Evolutionary conservation across 441 rosid genomes (phyloP).

Genomic region (Erodium trifolium): DNA sequence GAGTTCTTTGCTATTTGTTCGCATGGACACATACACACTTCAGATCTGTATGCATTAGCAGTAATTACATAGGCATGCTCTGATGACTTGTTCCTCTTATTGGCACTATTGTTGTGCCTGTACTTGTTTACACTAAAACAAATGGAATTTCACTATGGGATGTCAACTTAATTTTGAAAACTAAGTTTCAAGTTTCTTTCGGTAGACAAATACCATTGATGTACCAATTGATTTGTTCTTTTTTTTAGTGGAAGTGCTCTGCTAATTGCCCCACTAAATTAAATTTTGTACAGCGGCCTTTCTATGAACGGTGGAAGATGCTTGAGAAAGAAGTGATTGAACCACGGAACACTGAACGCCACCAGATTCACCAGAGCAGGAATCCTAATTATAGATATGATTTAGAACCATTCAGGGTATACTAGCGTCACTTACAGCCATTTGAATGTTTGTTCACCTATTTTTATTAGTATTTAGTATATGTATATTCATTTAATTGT

Average conservation of each 20-base stretch:
- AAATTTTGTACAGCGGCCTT: slow-evolving; percentile 70
- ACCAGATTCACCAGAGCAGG: slow-evolving; percentile 52
- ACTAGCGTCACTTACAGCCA: slow-evolving; percentile 13
- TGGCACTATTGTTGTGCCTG: neutral
- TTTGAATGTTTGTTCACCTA: neutral
- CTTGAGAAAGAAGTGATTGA: slow-evolving; percentile 90
- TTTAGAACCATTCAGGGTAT: slow-evolving; percentile 92
- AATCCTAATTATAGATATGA: slow-evolving; percentile 79
- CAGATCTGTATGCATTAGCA: neutral
- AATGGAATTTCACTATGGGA: neutral
- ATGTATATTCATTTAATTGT: neutral
- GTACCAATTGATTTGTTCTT: neutral
- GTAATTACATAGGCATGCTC: neutral
- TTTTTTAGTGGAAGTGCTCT: neutral
- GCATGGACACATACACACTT: neutral
- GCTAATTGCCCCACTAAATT: slow-evolving; percentile 12
- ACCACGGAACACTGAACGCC: slow-evolving; percentile 83
- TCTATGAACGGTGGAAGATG: slow-evolving; percentile 94
- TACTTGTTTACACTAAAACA: neutral
- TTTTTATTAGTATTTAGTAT: neutral
- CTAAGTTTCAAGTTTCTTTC: neutral
- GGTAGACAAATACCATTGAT: neutral
- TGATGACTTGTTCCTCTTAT: neutral
- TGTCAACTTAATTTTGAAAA: neutral
- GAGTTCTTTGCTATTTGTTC: neutral